Conservation (phyloP, 2,329 filamentous ascomycete species). For the Fusarium poae region DNA sequence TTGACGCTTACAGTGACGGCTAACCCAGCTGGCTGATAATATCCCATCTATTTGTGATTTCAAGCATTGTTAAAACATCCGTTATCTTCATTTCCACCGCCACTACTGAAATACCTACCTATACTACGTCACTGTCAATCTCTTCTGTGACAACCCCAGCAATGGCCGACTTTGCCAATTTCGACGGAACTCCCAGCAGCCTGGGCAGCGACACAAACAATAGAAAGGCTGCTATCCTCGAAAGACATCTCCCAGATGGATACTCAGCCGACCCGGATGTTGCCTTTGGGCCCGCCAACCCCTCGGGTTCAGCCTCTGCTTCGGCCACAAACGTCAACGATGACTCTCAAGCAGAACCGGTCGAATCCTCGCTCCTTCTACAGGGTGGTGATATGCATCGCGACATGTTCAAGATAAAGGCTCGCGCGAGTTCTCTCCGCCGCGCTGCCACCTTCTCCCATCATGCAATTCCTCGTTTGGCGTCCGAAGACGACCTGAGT, state of each 20-base stretch:
- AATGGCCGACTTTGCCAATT: conserved; percentile 51
- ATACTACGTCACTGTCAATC: conserved; percentile 35
- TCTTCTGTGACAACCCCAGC: conserved; percentile 11
- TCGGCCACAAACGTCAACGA: conserved; percentile 35
- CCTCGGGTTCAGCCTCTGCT: conserved; percentile 31
- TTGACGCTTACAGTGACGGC: conserved; percentile 32
- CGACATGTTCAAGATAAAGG: conserved; percentile 80
- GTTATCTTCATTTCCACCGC: conserved; percentile 5
- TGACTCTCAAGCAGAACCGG: conserved; percentile 55
- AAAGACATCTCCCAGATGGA: conserved; percentile 56
- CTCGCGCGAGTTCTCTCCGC: conserved; percentile 63
- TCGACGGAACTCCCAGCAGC: conserved; percentile 46
- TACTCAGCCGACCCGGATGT: conserved; percentile 57
- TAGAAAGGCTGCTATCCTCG: conserved; percentile 55
- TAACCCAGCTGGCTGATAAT: conserved; percentile 30
- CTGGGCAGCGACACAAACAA: conserved; percentile 47
- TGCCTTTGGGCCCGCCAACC: conserved; percentile 43
- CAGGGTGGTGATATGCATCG: conserved; percentile 85
- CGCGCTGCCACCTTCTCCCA: conserved; percentile 77
- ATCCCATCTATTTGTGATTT: conserved; percentile 11
- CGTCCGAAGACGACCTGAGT: conserved; percentile 49
- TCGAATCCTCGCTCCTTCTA: conserved; percentile 74
- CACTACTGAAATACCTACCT: conserved; percentile 9
- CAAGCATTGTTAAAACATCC: conserved; percentile 7
- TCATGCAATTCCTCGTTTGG: conserved; percentile 54